A percentile compares a stretch with the other conserved stretches of the same genome.
Evolutionary conservation across 2,329 filamentous ascomycete genomes (phyloP).

Genomic region (Botrytis paeoniae): DNA sequence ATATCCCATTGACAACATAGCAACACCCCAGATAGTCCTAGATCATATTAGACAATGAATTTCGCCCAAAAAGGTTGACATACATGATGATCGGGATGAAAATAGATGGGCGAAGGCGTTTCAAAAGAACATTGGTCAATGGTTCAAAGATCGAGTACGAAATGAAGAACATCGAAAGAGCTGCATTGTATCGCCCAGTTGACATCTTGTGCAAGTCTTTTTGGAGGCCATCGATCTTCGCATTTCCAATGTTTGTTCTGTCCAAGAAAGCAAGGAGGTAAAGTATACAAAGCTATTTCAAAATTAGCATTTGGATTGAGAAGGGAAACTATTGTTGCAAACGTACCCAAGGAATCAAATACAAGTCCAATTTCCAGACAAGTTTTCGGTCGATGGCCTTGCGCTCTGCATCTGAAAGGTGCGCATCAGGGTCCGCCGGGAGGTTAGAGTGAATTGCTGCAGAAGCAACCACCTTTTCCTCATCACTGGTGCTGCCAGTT

Average conservation of each 20-base stretch:
- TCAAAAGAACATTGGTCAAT: constrained; percentile 69
- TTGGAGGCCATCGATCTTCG: constrained; percentile 59
- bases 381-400: constrained; percentile 58
- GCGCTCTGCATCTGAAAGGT: constrained; percentile 60
- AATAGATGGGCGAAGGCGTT: constrained; percentile 68
- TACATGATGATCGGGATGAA: constrained; percentile 83
- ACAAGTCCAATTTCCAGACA: constrained; percentile 58
- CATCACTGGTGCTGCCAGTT: constrained; percentile 12
- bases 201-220: constrained; percentile 57
- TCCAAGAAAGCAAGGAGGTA: constrained; percentile 74
- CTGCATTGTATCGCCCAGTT: constrained; percentile 65
- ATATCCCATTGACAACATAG: constrained; percentile 55
- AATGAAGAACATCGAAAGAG: constrained; percentile 81
- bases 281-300: constrained; percentile 61
- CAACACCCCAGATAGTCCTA: constrained; percentile 62
- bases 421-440: constrained; percentile 57
- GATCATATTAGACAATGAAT: not conserved
- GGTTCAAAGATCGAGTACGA: constrained; percentile 80
- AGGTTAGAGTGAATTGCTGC: constrained; percentile 4
- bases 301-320: not conserved
- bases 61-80: constrained; percentile 36
- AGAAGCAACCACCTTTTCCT: constrained; percentile 17
- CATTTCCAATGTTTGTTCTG: constrained; percentile 78
- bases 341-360: constrained; percentile 56
- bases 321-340: not conserved